A percentile compares a stretch with the other conserved stretches of the same genome.
Conservation (phyloP, 2,329 filamentous ascomycete species). For the Colletotrichum tofieldiae region DNA sequence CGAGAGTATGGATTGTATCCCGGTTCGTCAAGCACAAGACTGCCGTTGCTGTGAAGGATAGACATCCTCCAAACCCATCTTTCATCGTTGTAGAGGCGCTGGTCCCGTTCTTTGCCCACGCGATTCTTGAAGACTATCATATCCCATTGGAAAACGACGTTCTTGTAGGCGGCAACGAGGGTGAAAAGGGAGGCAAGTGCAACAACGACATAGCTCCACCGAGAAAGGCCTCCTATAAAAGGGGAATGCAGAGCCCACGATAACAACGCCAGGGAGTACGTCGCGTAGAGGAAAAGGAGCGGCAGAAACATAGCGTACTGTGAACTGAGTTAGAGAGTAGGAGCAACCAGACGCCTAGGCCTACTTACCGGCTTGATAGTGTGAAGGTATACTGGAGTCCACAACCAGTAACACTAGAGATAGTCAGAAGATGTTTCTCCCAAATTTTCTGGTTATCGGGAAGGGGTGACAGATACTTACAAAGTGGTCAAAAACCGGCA, state of each 20-base stretch:
- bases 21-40: background rate
- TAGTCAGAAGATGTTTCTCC: background rate
- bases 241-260: background rate
- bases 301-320: background rate
- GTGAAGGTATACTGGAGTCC: background rate
- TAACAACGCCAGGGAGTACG: background rate
- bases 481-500: background rate
- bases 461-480: background rate
- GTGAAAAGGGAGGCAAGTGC: background rate
- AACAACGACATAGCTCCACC: background rate
- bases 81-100: too few species aligned
- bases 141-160: background rate
- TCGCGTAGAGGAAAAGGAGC: background rate
- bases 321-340: background rate
- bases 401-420: background rate
- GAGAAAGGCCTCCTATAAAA: background rate
- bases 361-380: background rate
- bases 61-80: background rate
- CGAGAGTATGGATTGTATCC: background rate
- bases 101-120: background rate
- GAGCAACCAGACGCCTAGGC: background rate
- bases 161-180: background rate
- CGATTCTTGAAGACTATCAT: background rate
- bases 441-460: background rate
- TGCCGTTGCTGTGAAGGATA: background rate